Evolutionary conservation across 768 basidiomycete genomes (phyloP).

Genomic region (Pleurotus salmoneostramineus): DNA sequence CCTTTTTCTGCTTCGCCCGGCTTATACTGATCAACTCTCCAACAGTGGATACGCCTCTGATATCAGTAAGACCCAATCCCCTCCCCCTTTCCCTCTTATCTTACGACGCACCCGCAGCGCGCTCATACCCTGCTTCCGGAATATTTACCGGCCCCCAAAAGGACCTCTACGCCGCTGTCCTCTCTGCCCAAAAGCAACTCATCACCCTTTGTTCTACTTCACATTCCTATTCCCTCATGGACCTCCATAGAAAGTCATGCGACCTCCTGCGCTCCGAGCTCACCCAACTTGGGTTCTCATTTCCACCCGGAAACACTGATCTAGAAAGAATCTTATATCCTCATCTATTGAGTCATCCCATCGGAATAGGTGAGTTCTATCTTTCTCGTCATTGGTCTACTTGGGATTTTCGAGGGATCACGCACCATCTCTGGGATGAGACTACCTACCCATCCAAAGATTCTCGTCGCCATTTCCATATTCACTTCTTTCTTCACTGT

Average conservation of each 20-base stretch:
- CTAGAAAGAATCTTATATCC: slow-evolving; percentile 84
- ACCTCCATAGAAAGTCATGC: slow-evolving; percentile 75
- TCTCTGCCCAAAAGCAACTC: slow-evolving; percentile 68
- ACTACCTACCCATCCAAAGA: too few relatives aligned
- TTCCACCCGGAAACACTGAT: slow-evolving; percentile 40
- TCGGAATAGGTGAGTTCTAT: slow-evolving; percentile 70
- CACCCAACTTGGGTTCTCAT: slow-evolving; percentile 69
- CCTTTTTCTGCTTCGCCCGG: not conserved
- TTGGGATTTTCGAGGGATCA: too few relatives aligned
- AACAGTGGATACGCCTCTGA: slow-evolving; percentile 89
- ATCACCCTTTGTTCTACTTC: slow-evolving; percentile 57
- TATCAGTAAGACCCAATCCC: slow-evolving; percentile 58
- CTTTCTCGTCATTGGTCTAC: not conserved
- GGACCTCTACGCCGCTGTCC: slow-evolving; percentile 80
- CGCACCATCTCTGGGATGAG: too few relatives aligned
- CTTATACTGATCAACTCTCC: slow-evolving; percentile 2
- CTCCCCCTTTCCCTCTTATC: slow-evolving; percentile 2
- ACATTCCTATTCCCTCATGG: slow-evolving; percentile 57
- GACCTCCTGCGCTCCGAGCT: slow-evolving; percentile 67
- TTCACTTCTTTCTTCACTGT: not conserved
- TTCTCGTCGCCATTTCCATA: not conserved
- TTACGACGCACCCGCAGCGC: slow-evolving; percentile 40
- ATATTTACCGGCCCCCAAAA: slow-evolving; percentile 74
- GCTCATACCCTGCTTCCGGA: slow-evolving; percentile 86
- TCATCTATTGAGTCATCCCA: slow-evolving; percentile 88